Base-by-base conservation (phyloP, 495 filamentous ascomycete species). In the Aspergillus cavernicola region DNA sequence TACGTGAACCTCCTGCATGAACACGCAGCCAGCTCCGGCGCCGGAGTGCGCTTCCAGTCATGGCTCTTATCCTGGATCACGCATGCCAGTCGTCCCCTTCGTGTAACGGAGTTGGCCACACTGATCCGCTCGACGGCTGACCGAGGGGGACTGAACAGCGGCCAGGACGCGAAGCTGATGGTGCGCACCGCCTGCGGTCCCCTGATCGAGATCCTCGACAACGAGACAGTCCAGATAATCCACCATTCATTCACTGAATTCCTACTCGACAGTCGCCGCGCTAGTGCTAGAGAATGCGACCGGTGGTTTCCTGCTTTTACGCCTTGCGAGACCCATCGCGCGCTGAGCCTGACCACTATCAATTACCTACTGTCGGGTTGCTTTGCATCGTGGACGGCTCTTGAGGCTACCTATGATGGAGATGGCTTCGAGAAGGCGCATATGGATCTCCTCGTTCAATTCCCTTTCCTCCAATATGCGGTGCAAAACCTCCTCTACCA, bases 181-280 rank as follows among this genome's bases (percentile, higher is more conserved):
- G 59, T 67, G 2, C 53, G 63, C 19, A 54, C 48, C 10, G 59
- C 67, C 3, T 79, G 75, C 54, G 79, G 78, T 7, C 75, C 78
- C n/a, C 61, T 82, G 13, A 58, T 81, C 3, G 76, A 81, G 43
- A 65, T 80, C 16, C 61, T 71, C 1, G 63, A 70, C 3, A 74
- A 82, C 50, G 77, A 78, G 46, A 74, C 71, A 0, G 60, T 81
- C 8, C 66, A 54, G n/a, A 66, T 80, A 3, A 67, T 82, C 12
- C 79, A 82, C 47, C 79, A 81, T 59, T 78, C 76, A 6, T 68
- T 82, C 22, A 80, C 76, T 2, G 79, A 80, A 53, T 80, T 71
- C 61, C 63, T 80, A 9, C 20, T 19, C 11, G 40, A 43, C 12
- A 26, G 22, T 9, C 9, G 22, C 24, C 24, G 24, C 24, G 24